Base-by-base conservation (phyloP, 2,329 filamentous ascomycete species). In the Biscogniauxia sp. region DNA sequence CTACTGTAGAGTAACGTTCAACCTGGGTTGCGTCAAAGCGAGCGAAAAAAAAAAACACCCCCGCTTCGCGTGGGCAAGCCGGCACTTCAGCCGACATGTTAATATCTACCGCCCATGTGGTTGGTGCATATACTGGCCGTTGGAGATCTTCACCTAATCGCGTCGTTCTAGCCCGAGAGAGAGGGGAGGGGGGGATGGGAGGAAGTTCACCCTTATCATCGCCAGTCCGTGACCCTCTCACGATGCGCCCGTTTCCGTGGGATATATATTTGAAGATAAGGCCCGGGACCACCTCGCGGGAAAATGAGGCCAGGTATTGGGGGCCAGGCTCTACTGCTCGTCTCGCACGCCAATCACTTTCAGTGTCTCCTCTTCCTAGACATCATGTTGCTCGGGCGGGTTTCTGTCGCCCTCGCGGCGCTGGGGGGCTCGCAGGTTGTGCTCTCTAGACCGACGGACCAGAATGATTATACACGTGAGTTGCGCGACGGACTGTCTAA, bases 71-170 rank as follows among this genome's bases (percentile, higher is more conserved):
- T 45, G 37, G 37, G 37, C 37, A 45, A 45, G 37, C 7, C 37
- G 37, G 37, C 7, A 45, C 7, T 45, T 9, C 11, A 45, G 37
- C 37, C 37, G 37, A 45, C 37, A 23, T 1, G 17, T 45, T 45
- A 45, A 45, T 45, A 45, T 45, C 37, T 11, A 45, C 37, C 37
- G 17, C 17, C 37, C 37, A 17, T 58, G 55, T 52, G 57, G 61
- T 64, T 62, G 62, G 62, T 60, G 56, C 62, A 60, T 59, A 60
- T 64, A 60, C 55, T 49, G 51, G 20, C 15, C 20, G 26, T 57
- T 59, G 54, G 28, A 53, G 15, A 41, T 51, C 59, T 45, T 64
- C 55, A 57, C 37, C 59, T 63, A 60, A 55, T 60, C 57, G 53
- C 55, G 28, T 54, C 53, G 59, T 50, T 58, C 58, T 64, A 25